Base-by-base conservation (phyloP, 1,284 basidiomycete species). In the Singerocomus inundabilis region DNA sequence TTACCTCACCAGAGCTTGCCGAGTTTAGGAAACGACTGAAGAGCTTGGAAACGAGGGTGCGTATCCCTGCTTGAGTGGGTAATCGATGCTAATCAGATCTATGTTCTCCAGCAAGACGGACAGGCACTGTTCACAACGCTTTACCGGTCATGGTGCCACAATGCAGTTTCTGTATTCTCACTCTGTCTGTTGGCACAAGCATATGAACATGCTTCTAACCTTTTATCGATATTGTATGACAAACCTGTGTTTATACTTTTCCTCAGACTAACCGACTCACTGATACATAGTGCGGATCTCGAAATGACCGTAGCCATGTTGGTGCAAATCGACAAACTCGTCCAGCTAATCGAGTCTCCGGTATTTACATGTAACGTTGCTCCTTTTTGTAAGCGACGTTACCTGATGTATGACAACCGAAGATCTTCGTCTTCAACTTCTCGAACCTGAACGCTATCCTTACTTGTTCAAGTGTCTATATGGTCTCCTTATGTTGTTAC, bases 81-180 rank as follows among this genome's bases (percentile, higher is more conserved):
- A 15, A 4, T 51, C 56, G 31, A 60, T 12, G 28, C 44, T 54
- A 31, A 54, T 33, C 13, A 31, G 10, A 48, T 40, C 44, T 18
- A 7, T 29, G 16, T 48, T 26, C 16, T 54, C 39, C 55, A 88
- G 86, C 82, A 93, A 84, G 97, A 99, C 58, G 94, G 95, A 1
- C 93, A 98, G 72, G 84, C 84, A 7, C 71, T 99, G 24, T 99
- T 99, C 66, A 90, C 88, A 1, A 91, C 88, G 0, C 73, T 99
- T 16, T 99, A 99, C 66, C 81, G 93, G 32, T 98, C 93, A 34
- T 99, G 97, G 96, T 98, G 94, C 68, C 97, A 99, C 66, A 98
- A 98, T 64, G 91, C 97, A 0, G 94, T 99, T 24, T 90, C 97
- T 0, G 93, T 94, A 0, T 97, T 99, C 64, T 92, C 93, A 1